Evolutionary conservation across 73 alveolate genomes (phyloP), one percentile per base, ranked within the genome.

Genomic region (Paramecium biaurelia): DNA sequence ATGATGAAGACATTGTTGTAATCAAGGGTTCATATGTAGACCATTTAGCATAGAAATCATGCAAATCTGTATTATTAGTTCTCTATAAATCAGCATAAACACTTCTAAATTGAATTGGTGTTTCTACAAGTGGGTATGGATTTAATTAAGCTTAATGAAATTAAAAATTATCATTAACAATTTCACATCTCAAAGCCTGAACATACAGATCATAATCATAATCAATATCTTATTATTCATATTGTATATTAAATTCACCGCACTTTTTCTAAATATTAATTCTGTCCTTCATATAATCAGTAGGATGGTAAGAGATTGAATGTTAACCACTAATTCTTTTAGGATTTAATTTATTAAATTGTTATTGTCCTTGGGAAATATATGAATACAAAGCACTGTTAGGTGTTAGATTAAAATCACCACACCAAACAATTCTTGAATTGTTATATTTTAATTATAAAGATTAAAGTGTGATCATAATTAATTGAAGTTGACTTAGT

Each of bases 351-450:
- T 24, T 43, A 20, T 24, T 41, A 20, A 79, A 79, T 15, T 79
- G 15, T 23, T 43, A 43, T 43, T 38, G 47, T 1, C 90, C 90
- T 42, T 70, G 30, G 0, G 76, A 47, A 30, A 89, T 41, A 30
- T 70, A 89, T 8, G 82, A 70, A 45, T 89, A 89, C 5, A 89
- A 38, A 63, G 94, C 92, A 70, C 85, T 70, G 8, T 38, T 70
- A 14, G 94, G 94, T 11, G 57, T 89, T 15, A 89, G 53, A 89
- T 89, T 89, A n/a, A 89, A 89, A 89, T 89, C 94, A 14, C 94
- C 94, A 70, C 94, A 89, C 74, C 70, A 89, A 0, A 42, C 28
- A 23, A 79, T 43, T 43, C 47, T 21, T 30, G 90, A 58, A 42
- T 41, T 41, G 10, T 43, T 15, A 45, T 23, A 79, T 45, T 10